Base-by-base conservation (phyloP, 1,284 basidiomycete genomes). In the Moniliophthora roreri region DNA sequence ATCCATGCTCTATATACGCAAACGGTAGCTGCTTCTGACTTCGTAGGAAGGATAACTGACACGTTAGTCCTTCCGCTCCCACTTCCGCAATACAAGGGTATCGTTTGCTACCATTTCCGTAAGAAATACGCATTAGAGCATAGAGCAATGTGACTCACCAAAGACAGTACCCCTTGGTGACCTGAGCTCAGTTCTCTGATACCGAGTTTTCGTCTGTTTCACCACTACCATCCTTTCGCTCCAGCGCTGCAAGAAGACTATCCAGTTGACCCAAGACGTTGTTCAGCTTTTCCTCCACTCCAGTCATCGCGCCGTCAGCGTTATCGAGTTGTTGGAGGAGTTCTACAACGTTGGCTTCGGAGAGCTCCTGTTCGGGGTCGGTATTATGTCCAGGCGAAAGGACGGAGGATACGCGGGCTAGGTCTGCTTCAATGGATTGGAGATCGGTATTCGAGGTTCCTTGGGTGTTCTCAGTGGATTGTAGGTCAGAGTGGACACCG, bases 201-300 rank as follows among this genome's bases (percentile, higher is more conserved):
- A n/a, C n/a, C n/a, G n/a, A n/a, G n/a, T n/a, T n/a, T n/a, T n/a
- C n/a, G n/a, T 42, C 18, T 42, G 7, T 41, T 7, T 8, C 28
- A 9, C 36, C 37, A 18, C 49, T 39, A 11, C 16, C 32, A 9
- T 48, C 51, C 16, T 48, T 44, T 15, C 32, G 13, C 55, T 79
- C 79, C 21, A 87, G 63, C 8, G 65, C 65, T 13, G 66, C 66
- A n/a, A 89, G 61, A 16, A 89, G 65, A 9, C 59, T 60, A 62
- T 89, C 83, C 47, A 89, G 66, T 52, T 78, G 78, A 38, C 64
- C 74, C 49, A 89, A 67, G 32, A 89, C 69, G 26, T 65, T 71
- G 62, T 88, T 83, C 40, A 89, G 66, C 57, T 76, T 79, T 48
- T 64, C 63, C 61, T 88, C 87, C 42, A 89, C 73, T 3, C 74